Base-by-base conservation (phyloP, 345 rosid genomes). In the Melaleuca quinquenervia region DNA sequence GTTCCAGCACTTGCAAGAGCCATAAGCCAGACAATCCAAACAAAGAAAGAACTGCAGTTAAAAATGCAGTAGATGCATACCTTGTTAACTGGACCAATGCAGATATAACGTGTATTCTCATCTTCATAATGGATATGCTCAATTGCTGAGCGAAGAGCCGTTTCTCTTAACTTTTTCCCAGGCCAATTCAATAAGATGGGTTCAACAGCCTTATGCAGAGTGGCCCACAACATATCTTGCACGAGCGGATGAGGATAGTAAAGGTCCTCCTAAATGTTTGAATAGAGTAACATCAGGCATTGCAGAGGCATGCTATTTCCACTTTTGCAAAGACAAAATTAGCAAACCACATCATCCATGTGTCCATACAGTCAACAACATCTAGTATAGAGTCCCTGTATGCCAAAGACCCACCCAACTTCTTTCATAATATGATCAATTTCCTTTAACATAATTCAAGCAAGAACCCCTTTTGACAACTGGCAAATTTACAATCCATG, bases 71-170 rank as follows among this genome's bases (percentile, higher is more conserved):
- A 55, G 84, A 86, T 82, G 84, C 87, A 52, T 75, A 95, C 99
- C 99, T 97, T 97, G 88, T 96, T 95, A 86, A 96, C 99, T 21
- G 99, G 99, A 36, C 99, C 99, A n/a, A 96, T 94, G 95, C 99
- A 97, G 87, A 96, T 89, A 83, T 95, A 97, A 82, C 95, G 92
- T 85, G 98, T 97, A 90, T 94, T 96, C 90, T 96, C 98, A 88
- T 96, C 99, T 89, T 97, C 99, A 86, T 95, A 96, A 90, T 97
- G 99, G 83, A 96, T 90, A 87, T 96, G 99, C 90, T 95, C 93
- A 29, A 97, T 89, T 60, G 89, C 90, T 53, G 90, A 80, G 51
- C 82, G 88, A 84, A 95, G 88, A 85, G 99, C 98, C 92, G 91
- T 96, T 87, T 96, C 98, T 92, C 99, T 94, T 90, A 97, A 90